A percentile compares a stretch with the other conserved stretches of the same genome.
These are phyloP conservation scores for Rhodotorula sp. DNA, from an alignment of 1,284 basidiomycete species.

Conservation along the genomic window DNA sequence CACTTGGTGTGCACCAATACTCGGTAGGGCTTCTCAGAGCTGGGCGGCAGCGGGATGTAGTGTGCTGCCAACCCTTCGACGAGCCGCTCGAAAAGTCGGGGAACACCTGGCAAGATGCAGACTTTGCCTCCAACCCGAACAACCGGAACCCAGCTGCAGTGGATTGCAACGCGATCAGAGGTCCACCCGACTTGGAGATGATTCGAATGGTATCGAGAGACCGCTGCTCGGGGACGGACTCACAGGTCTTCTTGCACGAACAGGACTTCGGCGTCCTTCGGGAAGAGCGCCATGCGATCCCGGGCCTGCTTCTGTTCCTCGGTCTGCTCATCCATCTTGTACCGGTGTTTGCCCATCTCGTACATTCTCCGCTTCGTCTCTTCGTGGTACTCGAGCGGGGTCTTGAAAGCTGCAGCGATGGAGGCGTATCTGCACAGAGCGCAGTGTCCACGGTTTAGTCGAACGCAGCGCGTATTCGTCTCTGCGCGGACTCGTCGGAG, in stretches of 20 bases:
- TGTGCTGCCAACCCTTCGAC: constrained; percentile 37
- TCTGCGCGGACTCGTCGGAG: background rate
- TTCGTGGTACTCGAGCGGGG: constrained; percentile 64
- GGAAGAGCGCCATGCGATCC: constrained; percentile 44
- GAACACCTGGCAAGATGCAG: constrained; percentile 52
- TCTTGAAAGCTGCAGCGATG: constrained; percentile 76
- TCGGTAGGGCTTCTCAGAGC: constrained; percentile 41
- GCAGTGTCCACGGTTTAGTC: constrained; percentile 25
- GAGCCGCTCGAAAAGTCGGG: constrained; percentile 44
- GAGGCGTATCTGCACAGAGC: constrained; percentile 22
- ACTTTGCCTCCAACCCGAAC: constrained; percentile 49
- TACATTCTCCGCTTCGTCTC: constrained; percentile 79
- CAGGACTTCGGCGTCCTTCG: constrained; percentile 40
- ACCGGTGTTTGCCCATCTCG: constrained; percentile 57
- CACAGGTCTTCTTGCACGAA: constrained; percentile 43
- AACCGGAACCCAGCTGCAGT: constrained; percentile 51
- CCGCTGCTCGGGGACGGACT: no score
- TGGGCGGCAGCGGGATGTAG: constrained; percentile 43
- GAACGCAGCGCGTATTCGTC: background rate
- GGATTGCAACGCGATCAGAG: background rate
- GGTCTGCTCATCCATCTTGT: constrained; percentile 31
- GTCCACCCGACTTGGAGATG: no score
- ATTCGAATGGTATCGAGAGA: no score
- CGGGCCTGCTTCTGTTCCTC: constrained; percentile 42
- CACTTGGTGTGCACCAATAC: constrained; percentile 42